These are phyloP conservation scores for Colletotrichum sp. DNA, from an alignment of 2,329 filamentous ascomycete species.

Conservation along the genomic window DNA sequence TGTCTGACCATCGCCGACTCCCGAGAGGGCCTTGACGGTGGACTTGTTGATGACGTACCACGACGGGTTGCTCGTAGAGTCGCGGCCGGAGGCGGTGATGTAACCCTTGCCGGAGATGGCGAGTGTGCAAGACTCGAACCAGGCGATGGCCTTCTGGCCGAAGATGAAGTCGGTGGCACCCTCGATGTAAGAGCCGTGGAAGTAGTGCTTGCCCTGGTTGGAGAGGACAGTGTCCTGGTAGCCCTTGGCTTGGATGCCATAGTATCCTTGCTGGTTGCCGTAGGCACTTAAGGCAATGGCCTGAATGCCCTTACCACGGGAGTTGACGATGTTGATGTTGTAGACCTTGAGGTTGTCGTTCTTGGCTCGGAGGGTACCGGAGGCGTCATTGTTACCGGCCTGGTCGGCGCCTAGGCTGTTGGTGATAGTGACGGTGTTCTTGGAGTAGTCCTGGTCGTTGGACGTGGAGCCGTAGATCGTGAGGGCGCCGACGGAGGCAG, in stretches of 20 bases:
- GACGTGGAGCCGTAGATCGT: conserved; percentile 58
- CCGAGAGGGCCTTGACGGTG: conserved; percentile 41
- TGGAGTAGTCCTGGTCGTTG: conserved; percentile 40
- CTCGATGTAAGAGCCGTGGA: conserved; percentile 56
- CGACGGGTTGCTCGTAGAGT: conserved; percentile 37
- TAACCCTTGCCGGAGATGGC: conserved; percentile 47
- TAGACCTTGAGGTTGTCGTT: conserved; percentile 57
- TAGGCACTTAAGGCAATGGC: conserved; percentile 59
- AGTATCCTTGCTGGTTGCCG: conserved; percentile 41
- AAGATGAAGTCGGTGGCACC: conserved; percentile 67
- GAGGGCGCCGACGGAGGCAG: conserved; percentile 62
- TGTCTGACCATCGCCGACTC: conserved; percentile 41
- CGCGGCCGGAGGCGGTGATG: conserved; percentile 48
- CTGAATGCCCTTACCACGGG: conserved; percentile 51
- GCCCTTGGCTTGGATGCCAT: conserved; percentile 54
- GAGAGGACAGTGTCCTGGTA: conserved; percentile 62
- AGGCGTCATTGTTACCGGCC: conserved; percentile 48
- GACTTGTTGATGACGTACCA: conserved; percentile 53
- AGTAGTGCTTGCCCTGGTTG: conserved; percentile 56
- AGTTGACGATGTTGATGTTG: conserved; percentile 61
- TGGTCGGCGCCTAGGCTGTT: conserved; percentile 44
- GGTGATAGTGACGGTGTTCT: conserved; percentile 53
- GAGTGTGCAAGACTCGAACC: conserved; percentile 58
- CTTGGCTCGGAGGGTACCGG: conserved; percentile 29
- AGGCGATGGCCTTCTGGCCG: conserved; percentile 55